Base-by-base conservation (phyloP, 768 basidiomycete genomes). In the Termitomyces sp. region DNA sequence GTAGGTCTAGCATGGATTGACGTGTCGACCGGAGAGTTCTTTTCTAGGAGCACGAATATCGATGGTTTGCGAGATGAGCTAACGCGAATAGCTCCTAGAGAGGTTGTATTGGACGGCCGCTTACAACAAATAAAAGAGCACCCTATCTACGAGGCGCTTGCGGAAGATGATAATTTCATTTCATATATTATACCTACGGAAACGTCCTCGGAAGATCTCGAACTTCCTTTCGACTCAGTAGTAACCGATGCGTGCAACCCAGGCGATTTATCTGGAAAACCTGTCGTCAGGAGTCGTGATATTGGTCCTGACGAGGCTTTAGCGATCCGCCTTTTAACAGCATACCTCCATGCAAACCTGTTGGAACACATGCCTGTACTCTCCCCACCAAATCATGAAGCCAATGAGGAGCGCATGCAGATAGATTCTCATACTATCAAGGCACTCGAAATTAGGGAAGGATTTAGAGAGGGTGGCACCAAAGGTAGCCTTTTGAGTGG, bases 1-100 rank as follows among this genome's bases (percentile, higher is more conserved):
- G 61, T 86, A n/a, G 93, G 92, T 2, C 76, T 98, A 45, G 94
- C 95, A 6, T 98, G 95, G 89, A 94, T 92, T 31, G 96, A 98
- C 70, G 85, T 97, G 17, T 95, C 96, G 14, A 97, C 95, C 0
- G 93, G 94, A 62, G 95, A 96, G 69, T 93, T 96, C 72, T 94
- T 91, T 72, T 88, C 91, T 11, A 91, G 91, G 65, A 71, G 73
- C 6, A 80, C 84, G 11, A 72, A 77, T 2, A 52, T 80, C 15
- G 83, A 84, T 29, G 76, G 71, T 45, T 73, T 98, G 36, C 84
- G 85, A 57, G 94, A 97, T 68, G 91, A 96, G 63, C 77, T 98
- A 31, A 86, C 86, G 8, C 85, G 94, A 25, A 89, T 97, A 48
- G 76, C 75, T 37, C 96, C 96, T 5, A 84, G 83, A 55, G 95